Base-by-base conservation (phyloP, 2,329 filamentous ascomycete species). In the Domatiomyces globalis region DNA sequence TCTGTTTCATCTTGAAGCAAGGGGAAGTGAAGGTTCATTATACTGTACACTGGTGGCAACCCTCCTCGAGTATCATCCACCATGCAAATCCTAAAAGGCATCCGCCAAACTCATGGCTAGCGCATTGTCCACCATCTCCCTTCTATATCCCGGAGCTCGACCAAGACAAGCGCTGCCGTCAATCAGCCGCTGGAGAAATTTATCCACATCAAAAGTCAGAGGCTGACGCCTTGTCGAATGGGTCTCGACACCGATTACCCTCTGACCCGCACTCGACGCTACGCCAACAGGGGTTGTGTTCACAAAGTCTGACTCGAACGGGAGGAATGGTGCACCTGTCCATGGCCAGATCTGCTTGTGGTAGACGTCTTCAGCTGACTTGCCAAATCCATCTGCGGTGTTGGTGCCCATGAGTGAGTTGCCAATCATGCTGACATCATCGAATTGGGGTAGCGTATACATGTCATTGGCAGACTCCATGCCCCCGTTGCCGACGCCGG, bases 121-220 rank as follows among this genome's bases (percentile, higher is more conserved):
- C 4, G 66, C 64, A 20, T 60, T 52, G 44, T 68, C 65, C 4
- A 68, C 63, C 47, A 64, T 59, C 12, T 54, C 55, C 22, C 62
- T 54, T n/a, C 62, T 58, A 50, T 65, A 66, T 1, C 66, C 66
- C 6, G 65, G 65, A 2, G 66, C 64, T 12, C 65, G 62, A 18
- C 65, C 65, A 2, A 67, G 59, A 45, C 65, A 62, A n/a, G 63
- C 57, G 36, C 60, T 49, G n/a, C 60, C 60, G 15, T 55, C 49
- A 2, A 62, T 52, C 36, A 67, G 59, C 15, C 58, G 62, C 62
- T 54, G 53, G 8, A 59, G 51, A 42, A 58, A 57, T 45, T 49
- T 49, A 25, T 58, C 56, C 20, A 60, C 56, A 27, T 60, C 58
- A 29, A 60, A 56, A 2, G 53, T 60, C 5, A 57, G 43, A 19